phyloP scores from a whole-genome alignment of 179 eudicot species.

The Actinidia chinensis region DNA sequence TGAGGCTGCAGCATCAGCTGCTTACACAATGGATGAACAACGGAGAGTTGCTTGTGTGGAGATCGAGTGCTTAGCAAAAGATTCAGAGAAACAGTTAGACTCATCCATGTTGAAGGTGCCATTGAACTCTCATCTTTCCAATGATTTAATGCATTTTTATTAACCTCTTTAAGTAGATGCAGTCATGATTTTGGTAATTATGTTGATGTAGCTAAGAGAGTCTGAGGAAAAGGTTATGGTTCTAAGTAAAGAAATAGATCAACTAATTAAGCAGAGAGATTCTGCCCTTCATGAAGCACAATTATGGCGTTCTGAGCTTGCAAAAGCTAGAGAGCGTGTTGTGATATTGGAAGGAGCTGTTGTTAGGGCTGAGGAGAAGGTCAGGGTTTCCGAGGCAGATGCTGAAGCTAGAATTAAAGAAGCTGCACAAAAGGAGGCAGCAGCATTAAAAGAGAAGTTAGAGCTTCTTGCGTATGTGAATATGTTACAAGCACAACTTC shows the following conservation, averaged over 20 bases:
- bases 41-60: conserved; percentile 78
- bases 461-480: conserved; percentile 72
- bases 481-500: conserved; percentile 65
- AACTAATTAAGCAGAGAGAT: conserved; percentile 66
- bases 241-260: conserved; percentile 60
- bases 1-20: conserved; percentile 94
- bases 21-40: conserved; percentile 92
- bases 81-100: conserved; percentile 53
- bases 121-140: not conserved
- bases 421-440: conserved; percentile 63
- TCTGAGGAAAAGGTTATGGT: conserved; percentile 54
- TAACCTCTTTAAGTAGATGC: too few relatives aligned
- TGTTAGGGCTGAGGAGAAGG: conserved; percentile 90
- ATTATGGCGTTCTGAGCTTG: conserved; percentile 95
- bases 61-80: conserved; percentile 63
- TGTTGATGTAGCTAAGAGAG: conserved; percentile 50
- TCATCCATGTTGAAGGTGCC: conserved; percentile 59
- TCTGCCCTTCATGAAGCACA: conserved; percentile 84
- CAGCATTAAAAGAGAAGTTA: conserved; percentile 67
- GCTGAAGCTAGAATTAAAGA: conserved; percentile 75
- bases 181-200: conserved; percentile 1
- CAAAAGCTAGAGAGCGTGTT: conserved; percentile 85
- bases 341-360: conserved; percentile 89
- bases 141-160: not conserved
- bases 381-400: conserved; percentile 62